Evolutionary conservation across 164 flowering plant species (phyloP).

Genomic region (Euptelea pleiosperma): DNA sequence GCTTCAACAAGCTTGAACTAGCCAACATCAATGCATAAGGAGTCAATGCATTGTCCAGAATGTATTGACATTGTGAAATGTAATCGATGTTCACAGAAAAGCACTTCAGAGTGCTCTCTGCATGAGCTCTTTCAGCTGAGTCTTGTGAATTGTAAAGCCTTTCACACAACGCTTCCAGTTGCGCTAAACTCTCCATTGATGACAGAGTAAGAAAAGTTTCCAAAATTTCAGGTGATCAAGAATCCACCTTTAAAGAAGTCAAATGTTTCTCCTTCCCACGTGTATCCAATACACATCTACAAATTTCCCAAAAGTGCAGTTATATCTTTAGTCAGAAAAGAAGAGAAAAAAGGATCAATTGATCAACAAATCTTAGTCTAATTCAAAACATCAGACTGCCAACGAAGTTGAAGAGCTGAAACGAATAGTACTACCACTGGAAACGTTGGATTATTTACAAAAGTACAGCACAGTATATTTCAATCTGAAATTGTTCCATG

Average conservation of each 20-base stretch:
- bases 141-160: conserved; percentile 97
- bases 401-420: conserved; percentile 18
- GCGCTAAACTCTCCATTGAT: conserved; percentile 84
- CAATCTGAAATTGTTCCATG: conserved; percentile 32
- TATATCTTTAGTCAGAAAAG: conserved; percentile 14
- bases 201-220: conserved; percentile 19
- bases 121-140: conserved; percentile 86
- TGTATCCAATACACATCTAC: conserved; percentile 32
- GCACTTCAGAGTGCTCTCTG: conserved; percentile 88
- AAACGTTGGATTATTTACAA: conserved; percentile 32
- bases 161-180: conserved; percentile 92
- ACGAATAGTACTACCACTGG: conserved; percentile 22
- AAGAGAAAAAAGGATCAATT: conserved; percentile 9
- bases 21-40: conserved; percentile 98
- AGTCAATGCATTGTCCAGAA: conserved; percentile 83
- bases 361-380: conserved; percentile 13
- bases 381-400: conserved; percentile 20
- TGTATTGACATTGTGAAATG: conserved; percentile 95
- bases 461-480: conserved; percentile 28
- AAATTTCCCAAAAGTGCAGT: conserved; percentile 33
- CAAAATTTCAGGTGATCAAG: conserved; percentile 28
- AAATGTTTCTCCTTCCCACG: conserved; percentile 33
- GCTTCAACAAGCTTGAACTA: conserved; percentile 95
- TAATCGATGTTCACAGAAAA: conserved; percentile 84
- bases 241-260: conserved; percentile 30